Conservation (phyloP, 495 filamentous ascomycete species). For the Trichoderma virens region DNA sequence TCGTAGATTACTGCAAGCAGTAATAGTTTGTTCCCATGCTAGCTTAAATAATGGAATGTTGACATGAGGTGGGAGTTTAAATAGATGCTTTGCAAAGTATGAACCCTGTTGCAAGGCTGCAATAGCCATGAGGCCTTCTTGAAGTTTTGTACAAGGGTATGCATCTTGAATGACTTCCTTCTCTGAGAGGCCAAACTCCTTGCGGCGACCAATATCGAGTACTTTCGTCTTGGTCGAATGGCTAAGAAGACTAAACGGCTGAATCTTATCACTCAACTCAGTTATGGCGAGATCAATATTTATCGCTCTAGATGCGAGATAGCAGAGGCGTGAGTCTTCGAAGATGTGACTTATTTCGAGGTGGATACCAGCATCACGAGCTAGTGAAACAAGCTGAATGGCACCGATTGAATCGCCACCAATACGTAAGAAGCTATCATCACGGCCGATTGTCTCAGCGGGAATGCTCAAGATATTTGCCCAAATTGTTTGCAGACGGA, state of each 20-base stretch:
- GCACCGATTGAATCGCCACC: constrained; percentile 45
- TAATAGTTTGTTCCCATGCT: constrained; percentile 46
- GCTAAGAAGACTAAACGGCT: constrained; percentile 42
- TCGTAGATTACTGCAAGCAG: constrained; percentile 54
- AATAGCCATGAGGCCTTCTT: constrained; percentile 44
- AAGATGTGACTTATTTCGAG: constrained; percentile 36
- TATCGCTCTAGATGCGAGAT: no score
- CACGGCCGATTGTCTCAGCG: constrained; percentile 22
- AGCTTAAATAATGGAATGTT: constrained; percentile 34
- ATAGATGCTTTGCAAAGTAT: constrained; percentile 35
- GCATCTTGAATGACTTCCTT: constrained; percentile 41
- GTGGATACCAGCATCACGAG: constrained; percentile 20
- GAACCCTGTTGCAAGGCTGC: constrained; percentile 31
- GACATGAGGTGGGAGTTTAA: constrained; percentile 31
- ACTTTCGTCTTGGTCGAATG: constrained; percentile 14
- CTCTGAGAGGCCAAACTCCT: constrained; percentile 33
- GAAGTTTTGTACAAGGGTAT: constrained; percentile 51
- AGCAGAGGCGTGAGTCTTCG: constrained; percentile 18
- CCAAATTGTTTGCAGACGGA: constrained; percentile 36
- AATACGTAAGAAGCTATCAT: constrained; percentile 39
- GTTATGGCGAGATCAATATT: background rate
- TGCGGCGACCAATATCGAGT: constrained; percentile 36
- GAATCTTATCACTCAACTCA: constrained; percentile 12
- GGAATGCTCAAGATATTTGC: constrained; percentile 32
- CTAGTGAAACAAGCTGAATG: constrained; percentile 39